These are phyloP conservation scores for Stephanodiscus triporus DNA, from an alignment of 108 stramenopile species.

Conservation along the genomic window DNA sequence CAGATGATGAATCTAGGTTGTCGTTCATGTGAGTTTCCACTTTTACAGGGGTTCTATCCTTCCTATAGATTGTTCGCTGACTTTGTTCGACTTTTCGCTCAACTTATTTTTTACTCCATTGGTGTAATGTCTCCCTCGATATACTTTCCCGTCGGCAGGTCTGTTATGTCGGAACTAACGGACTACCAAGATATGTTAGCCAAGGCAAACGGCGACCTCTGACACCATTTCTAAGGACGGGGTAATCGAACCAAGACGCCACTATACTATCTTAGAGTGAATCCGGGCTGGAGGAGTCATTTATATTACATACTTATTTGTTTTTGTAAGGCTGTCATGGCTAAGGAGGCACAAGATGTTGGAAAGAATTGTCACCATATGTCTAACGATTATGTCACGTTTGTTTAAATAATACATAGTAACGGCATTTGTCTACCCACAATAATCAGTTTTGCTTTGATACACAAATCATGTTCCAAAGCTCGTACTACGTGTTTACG, in stretches of 20 bases:
- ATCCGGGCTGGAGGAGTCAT: conserved; percentile 16
- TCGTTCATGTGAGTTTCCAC: conserved; percentile 38
- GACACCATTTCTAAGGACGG: no score
- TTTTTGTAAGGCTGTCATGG: no score
- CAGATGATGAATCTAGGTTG: conserved; percentile 29
- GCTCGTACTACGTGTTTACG: no score
- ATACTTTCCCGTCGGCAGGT: conserved; percentile 6
- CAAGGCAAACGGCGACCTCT: background rate
- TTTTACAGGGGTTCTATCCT: background rate
- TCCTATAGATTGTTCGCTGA: background rate
- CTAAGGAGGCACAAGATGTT: no score
- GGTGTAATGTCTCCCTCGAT: background rate
- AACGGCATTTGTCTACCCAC: no score
- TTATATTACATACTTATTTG: no score
- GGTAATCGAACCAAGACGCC: no score
- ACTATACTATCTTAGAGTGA: conserved; percentile 32
- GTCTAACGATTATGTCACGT: no score
- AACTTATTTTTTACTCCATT: background rate
- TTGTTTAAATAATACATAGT: no score
- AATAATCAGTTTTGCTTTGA: no score
- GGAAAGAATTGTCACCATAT: no score
- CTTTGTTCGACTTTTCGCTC: background rate
- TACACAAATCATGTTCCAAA: no score
- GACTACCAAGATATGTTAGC: conserved; percentile 21
- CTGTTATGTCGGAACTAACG: conserved; percentile 43